Evolutionary conservation across 768 basidiomycete species (phyloP), one percentile per base, ranked within the genome.

Genomic region (Cyathus striatus): DNA sequence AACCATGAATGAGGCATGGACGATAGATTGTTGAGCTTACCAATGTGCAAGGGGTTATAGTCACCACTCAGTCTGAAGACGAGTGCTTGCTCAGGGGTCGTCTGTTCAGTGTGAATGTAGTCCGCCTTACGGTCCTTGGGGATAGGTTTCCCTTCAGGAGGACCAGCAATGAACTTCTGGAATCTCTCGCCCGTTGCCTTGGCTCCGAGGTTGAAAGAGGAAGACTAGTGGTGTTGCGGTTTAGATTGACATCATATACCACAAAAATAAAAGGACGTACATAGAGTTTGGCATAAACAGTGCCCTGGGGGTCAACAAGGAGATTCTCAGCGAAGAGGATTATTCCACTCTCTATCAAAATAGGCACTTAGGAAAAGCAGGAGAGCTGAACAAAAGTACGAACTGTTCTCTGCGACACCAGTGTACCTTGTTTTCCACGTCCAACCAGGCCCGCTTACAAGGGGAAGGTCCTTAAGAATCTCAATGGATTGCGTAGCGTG

Each of bases 331-430:
- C 60, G 35, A 83, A 86, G 4, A 87, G 43, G 34, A 91, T 75
- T 49, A 91, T 80, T 3, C 89, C 89, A 25, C 77, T 80, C 58
- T 86, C 88, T 90, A 49, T 18, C 9, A 3, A 33, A 33, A 12
- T 14, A 46, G 22, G 10, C 26, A 25, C 27, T 41, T 33, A 45
- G 35, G 41, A 20, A 41, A 39, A 41, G 4, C 38, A 22, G 17
- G 10, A 16, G 23, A 23, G 17, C 18, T 27, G 21, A 18, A 40
- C 43, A 30, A 3, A 12, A 10, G 7, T 1, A 63, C 83, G 41
- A 49, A 89, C 90, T 90, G 60, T 93, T 93, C 66, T 94, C 90
- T 36, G 75, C 76, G 17, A 92, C 70, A 23, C 80, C 86, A 1
- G 76, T 75, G 38, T 89, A 72, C 44, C 81, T 73, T 45, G 69